Conservation (phyloP, 2,329 filamentous ascomycete genomes). For the Metarhizium album region DNA sequence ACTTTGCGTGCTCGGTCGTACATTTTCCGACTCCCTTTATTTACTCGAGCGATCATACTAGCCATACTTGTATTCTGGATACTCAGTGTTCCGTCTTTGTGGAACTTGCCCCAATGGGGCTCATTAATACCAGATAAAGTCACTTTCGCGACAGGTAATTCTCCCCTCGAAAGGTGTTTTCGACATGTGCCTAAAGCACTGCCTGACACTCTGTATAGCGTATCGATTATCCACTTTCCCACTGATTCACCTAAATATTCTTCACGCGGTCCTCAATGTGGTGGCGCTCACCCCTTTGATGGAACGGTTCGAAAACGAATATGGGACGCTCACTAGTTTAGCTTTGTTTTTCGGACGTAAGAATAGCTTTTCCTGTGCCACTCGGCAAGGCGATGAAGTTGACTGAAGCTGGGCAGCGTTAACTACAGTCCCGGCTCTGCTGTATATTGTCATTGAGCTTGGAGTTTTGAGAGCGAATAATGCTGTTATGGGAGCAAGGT, state of each 20-base stretch:
- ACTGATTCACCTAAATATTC: constrained; percentile 68
- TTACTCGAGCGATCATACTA: constrained; percentile 62
- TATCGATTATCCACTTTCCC: constrained; percentile 91
- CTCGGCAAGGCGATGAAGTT: background rate
- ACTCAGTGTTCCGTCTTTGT: constrained; percentile 55
- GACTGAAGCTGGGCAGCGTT: constrained; percentile 41
- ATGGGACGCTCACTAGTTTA: constrained; percentile 81
- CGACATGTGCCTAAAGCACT: background rate
- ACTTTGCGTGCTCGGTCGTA: constrained; percentile 68
- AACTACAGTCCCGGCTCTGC: constrained; percentile 67
- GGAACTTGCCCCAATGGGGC: constrained; percentile 67
- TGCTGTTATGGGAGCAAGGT: constrained; percentile 75
- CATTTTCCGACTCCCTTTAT: constrained; percentile 72
- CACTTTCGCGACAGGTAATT: constrained; percentile 54
- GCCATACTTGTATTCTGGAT: constrained; percentile 55
- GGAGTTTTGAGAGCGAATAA: constrained; percentile 61
- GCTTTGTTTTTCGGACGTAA: constrained; percentile 83
- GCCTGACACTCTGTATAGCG: constrained; percentile 41
- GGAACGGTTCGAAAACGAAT: constrained; percentile 86
- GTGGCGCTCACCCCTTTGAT: constrained; percentile 76
- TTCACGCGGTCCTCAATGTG: constrained; percentile 73
- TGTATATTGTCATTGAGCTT: constrained; percentile 73
- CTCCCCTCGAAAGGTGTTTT: background rate
- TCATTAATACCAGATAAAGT: constrained; percentile 69
- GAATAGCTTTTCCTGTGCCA: constrained; percentile 26